Conservation (phyloP, 371 early-diverging fungal species). For the Mortierella sp. region DNA sequence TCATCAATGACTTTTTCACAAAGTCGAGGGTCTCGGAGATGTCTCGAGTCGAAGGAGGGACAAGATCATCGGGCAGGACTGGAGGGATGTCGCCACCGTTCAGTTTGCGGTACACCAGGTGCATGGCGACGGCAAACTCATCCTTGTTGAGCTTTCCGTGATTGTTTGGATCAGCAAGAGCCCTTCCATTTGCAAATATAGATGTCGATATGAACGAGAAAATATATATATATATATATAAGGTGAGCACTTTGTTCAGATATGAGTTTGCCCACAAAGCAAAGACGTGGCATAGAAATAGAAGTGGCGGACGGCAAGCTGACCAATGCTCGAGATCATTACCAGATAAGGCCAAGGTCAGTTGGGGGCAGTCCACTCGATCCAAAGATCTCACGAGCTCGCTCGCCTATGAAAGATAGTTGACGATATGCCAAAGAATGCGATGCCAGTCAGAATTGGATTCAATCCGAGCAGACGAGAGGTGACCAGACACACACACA, state of each 20-base stretch:
- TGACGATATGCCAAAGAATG: background rate
- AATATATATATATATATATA: background rate
- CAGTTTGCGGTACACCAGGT: constrained; percentile 86
- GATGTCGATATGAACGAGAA: background rate
- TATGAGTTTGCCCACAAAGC: background rate
- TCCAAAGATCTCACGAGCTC: constrained; percentile 86
- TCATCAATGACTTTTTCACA: constrained; percentile 67
- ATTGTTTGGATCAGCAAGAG: constrained; percentile 85
- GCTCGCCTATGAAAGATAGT: constrained; percentile 63
- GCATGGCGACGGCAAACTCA: constrained; percentile 96
- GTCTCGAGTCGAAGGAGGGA: constrained; percentile 84
- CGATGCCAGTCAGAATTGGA: background rate
- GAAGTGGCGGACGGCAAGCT: too few relatives aligned
- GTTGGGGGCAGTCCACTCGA: constrained; percentile 86
- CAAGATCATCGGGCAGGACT: constrained; percentile 82
- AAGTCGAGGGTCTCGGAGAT: constrained; percentile 68
- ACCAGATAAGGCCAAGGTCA: constrained; percentile 91
- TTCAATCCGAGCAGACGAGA: background rate
- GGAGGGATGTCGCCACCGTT: constrained; percentile 85
- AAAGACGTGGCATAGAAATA: background rate
- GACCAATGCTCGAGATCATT: constrained; percentile 7
- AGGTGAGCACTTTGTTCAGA: background rate
- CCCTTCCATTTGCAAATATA: constrained; percentile 63
- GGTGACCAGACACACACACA: background rate
- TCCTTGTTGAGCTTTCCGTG: constrained; percentile 90